Conservation (phyloP, 192 early-diverging fungal species). For the Powellomyces hirtus region DNA sequence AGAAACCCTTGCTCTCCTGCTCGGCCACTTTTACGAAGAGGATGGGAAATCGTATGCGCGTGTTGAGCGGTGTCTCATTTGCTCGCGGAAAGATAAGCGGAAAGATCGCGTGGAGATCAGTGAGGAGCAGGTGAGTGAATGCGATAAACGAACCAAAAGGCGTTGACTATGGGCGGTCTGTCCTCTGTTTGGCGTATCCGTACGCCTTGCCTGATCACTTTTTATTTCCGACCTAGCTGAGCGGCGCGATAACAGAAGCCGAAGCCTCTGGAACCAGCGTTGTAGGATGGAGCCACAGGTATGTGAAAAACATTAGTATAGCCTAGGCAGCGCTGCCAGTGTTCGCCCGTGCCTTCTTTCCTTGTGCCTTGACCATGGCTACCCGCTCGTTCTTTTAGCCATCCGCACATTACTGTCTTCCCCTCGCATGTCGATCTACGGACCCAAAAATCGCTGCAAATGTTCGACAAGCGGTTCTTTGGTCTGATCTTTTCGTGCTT, state of each 20-base stretch:
- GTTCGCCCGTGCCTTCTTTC: too few relatives aligned
- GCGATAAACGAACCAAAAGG: not conserved
- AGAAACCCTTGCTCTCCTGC: slow-evolving; percentile 39
- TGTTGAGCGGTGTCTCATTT: slow-evolving; percentile 35
- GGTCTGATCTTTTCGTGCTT: slow-evolving; percentile 48
- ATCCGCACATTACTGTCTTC: slow-evolving; percentile 48
- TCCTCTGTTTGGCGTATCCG: too few relatives aligned
- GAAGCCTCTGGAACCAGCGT: slow-evolving; percentile 28
- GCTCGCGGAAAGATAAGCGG: slow-evolving; percentile 46
- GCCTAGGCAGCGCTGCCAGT: too few relatives aligned
- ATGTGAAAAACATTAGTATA: not conserved
- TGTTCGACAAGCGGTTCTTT: slow-evolving; percentile 39
- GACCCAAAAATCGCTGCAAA: slow-evolving; percentile 44
- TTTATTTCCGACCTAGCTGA: slow-evolving; percentile 18
- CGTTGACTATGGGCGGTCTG: not conserved
- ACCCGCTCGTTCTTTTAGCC: too few relatives aligned
- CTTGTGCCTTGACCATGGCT: too few relatives aligned
- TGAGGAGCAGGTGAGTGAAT: slow-evolving; percentile 19
- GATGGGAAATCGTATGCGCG: slow-evolving; percentile 8
- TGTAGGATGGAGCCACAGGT: slow-evolving; percentile 45
- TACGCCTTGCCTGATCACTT: too few relatives aligned
- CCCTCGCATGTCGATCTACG: slow-evolving; percentile 46
- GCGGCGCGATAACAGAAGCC: slow-evolving; percentile 35
- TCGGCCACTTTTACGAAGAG: slow-evolving; percentile 21
- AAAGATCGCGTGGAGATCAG: slow-evolving; percentile 48